A percentile compares a stretch with the other conserved stretches of the same genome.
These are phyloP conservation scores for Aspergillus leporis DNA, from an alignment of 495 filamentous ascomycete species.

Conservation along the genomic window DNA sequence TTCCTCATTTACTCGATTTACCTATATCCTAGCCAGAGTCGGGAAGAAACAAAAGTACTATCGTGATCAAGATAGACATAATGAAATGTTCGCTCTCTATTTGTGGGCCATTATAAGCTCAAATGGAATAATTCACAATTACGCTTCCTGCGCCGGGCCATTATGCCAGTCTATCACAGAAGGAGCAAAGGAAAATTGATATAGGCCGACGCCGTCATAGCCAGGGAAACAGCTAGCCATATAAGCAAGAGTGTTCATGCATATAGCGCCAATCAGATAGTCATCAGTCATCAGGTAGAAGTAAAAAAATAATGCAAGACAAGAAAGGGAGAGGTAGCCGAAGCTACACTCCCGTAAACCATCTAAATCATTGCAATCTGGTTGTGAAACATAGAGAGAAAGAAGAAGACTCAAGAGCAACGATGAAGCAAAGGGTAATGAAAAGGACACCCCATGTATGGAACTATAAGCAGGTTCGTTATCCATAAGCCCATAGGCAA, in stretches of 20 bases:
- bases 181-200: neutral
- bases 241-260: slow-evolving; percentile 7
- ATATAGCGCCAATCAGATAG: slow-evolving; percentile 12
- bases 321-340: neutral
- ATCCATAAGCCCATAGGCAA: neutral
- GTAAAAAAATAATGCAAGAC: slow-evolving; percentile 3
- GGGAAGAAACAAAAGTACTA: slow-evolving; percentile 3
- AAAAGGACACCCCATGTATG: neutral
- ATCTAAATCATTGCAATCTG: slow-evolving; percentile 9
- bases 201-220: neutral
- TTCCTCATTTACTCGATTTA: slow-evolving; percentile 1
- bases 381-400: slow-evolving; percentile 3
- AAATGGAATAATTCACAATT: neutral
- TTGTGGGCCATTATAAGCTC: neutral
- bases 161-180: neutral
- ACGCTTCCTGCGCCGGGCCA: slow-evolving; percentile 1
- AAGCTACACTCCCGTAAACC: neutral
- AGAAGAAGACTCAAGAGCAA: slow-evolving; percentile 6
- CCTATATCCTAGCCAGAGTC: neutral
- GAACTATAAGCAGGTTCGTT: neutral
- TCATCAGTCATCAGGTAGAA: slow-evolving; percentile 19
- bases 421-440: neutral
- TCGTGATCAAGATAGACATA: neutral
- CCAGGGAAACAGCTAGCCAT: neutral
- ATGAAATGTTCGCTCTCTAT: neutral